Conservation (phyloP, 441 rosid genomes). For the Adansonia madagascariensis region DNA sequence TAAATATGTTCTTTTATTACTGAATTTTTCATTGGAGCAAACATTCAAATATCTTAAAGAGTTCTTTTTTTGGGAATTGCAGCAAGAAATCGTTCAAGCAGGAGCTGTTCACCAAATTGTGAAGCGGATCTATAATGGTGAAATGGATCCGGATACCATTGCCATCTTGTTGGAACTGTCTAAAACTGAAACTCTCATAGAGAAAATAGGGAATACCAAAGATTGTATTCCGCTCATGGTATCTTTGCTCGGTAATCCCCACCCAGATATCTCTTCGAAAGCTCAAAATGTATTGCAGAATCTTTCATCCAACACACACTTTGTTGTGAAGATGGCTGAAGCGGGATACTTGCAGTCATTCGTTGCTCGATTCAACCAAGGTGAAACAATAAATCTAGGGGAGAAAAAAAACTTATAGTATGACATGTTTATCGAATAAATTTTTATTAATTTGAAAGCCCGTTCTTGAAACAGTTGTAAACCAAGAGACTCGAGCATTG, state of each 20-base stretch:
- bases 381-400: constrained; percentile 28
- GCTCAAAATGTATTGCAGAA: constrained; percentile 43
- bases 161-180: constrained; percentile 50
- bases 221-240: constrained; percentile 56
- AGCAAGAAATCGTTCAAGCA: constrained; percentile 47
- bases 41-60: neutral
- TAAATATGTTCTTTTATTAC: neutral
- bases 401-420: neutral
- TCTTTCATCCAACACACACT: constrained; percentile 54
- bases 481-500: constrained; percentile 49
- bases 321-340: constrained; percentile 55
- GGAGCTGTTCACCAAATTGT: constrained; percentile 47
- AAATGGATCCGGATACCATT: constrained; percentile 37
- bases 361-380: constrained; percentile 51
- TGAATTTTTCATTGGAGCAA: neutral
- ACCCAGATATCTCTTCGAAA: constrained; percentile 35
- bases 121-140: constrained; percentile 45
- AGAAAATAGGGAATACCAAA: constrained; percentile 46
- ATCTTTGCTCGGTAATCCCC: constrained; percentile 42
- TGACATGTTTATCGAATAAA: constrained; percentile 5
- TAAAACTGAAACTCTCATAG: constrained; percentile 38
- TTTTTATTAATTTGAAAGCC: constrained; percentile 13
- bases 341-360: constrained; percentile 48
- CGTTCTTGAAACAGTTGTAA: constrained; percentile 38
- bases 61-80: constrained; percentile 21